Evolutionary conservation across 2,329 filamentous ascomycete species (phyloP).

Genomic region (Leptographium procerum): DNA sequence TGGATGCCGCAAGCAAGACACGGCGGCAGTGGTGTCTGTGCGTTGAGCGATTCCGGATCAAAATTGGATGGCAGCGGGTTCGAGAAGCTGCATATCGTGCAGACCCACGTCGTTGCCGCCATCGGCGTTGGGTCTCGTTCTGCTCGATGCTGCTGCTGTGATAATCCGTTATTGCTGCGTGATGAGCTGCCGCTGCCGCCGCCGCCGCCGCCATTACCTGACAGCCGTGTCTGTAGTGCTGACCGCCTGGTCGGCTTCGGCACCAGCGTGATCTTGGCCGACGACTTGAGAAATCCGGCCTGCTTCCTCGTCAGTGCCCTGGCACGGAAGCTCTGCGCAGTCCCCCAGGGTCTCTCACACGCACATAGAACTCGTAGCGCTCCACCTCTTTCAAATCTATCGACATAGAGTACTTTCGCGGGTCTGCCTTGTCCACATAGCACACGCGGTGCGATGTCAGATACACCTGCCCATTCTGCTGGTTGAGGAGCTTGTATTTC

Average conservation of each 20-base stretch:
- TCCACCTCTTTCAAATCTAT: constrained; percentile 88
- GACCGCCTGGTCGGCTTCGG: constrained; percentile 66
- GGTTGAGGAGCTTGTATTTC: constrained; percentile 88
- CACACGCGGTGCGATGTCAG: constrained; percentile 90
- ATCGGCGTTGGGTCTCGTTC: constrained; percentile 19
- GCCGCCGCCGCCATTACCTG: no score
- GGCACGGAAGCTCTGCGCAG: background rate
- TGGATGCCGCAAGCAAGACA: constrained; percentile 93
- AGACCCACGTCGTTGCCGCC: constrained; percentile 75
- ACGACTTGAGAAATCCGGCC: constrained; percentile 91
- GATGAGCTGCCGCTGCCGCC: constrained; percentile 32
- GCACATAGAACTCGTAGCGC: constrained; percentile 76
- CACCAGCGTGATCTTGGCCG: constrained; percentile 79
- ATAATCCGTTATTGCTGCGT: constrained; percentile 25
- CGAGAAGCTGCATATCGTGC: constrained; percentile 89
- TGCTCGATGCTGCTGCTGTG: background rate
- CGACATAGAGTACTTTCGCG: constrained; percentile 71
- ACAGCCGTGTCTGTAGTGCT: constrained; percentile 44
- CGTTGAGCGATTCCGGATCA: constrained; percentile 69
- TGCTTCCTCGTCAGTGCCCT: constrained; percentile 23
- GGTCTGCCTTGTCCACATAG: constrained; percentile 84
- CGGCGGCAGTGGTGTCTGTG: constrained; percentile 69
- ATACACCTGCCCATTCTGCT: constrained; percentile 94
- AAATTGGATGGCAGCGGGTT: constrained; percentile 92
- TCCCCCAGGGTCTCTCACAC: constrained; percentile 15